Evolutionary conservation across 257 asterid genomes (phyloP).

Genomic region (Jaltomata sinuosa): DNA sequence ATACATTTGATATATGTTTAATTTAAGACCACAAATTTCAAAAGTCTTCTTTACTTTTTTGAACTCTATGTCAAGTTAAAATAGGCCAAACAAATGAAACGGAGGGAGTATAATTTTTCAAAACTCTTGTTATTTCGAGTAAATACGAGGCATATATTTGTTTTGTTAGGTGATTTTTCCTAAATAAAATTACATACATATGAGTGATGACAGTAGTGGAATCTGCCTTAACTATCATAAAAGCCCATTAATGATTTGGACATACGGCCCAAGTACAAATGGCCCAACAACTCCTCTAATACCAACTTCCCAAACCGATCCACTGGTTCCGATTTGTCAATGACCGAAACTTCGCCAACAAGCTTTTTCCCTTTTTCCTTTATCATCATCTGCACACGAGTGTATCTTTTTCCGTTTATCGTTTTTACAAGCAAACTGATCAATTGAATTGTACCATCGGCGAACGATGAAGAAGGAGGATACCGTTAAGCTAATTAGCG

Average conservation of each 20-base stretch:
- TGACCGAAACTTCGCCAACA: neutral
- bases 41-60: no score
- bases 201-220: no score
- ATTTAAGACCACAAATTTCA: no score
- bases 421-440: neutral
- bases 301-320: neutral
- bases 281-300: neutral
- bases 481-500: conserved; percentile 83
- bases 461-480: conserved; percentile 66
- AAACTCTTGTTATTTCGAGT: no score
- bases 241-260: neutral
- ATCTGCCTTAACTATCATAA: no score
- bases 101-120: no score
- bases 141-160: no score
- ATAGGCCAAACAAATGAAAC: no score
- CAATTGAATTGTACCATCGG: neutral
- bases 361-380: neutral
- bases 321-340: neutral
- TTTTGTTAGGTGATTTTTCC: no score
- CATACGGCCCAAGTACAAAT: neutral
- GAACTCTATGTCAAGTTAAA: no score
- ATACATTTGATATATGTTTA: no score
- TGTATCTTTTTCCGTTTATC: neutral
- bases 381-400: neutral
- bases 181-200: no score